These are phyloP conservation scores for Apiotrichum gamsii DNA, from an alignment of 1,284 basidiomycete species.

Conservation along the genomic window DNA sequence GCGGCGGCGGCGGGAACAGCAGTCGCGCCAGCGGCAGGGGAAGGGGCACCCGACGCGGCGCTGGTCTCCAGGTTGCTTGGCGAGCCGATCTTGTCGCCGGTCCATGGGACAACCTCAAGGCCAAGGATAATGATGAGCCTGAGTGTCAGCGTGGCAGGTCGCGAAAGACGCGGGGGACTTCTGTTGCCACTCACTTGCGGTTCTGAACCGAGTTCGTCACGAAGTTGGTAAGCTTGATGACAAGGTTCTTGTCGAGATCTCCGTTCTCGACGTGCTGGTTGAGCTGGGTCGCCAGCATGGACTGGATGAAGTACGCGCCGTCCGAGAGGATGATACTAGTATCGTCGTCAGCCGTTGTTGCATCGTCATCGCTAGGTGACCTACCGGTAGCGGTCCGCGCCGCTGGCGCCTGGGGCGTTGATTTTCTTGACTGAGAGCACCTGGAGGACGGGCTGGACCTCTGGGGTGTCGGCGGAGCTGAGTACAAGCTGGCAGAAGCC, in stretches of 20 bases:
- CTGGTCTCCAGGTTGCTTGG: conserved; percentile 53
- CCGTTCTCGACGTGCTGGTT: conserved; percentile 69
- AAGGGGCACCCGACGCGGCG: conserved; percentile 27
- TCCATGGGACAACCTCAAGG: conserved; percentile 56
- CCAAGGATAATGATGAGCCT: conserved; percentile 82
- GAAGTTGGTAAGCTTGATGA: conserved; percentile 69
- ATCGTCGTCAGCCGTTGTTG: no score
- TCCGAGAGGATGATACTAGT: conserved; percentile 56
- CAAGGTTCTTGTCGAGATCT: conserved; percentile 63
- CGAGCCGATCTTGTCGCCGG: conserved; percentile 65
- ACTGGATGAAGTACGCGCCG: conserved; percentile 74
- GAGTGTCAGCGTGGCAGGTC: conserved; percentile 1
- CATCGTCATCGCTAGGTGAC: no score
- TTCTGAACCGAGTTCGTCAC: conserved; percentile 79
- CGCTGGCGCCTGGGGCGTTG: conserved; percentile 27
- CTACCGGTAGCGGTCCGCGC: conserved; percentile 45
- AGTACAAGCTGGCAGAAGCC: conserved; percentile 37
- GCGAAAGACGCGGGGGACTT: not conserved
- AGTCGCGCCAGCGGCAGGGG: conserved; percentile 22
- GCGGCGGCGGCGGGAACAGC: conserved; percentile 22
- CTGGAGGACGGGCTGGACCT: conserved; percentile 63
- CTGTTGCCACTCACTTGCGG: conserved; percentile 65
- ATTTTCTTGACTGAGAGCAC: conserved; percentile 77
- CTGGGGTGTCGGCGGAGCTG: conserved; percentile 26
- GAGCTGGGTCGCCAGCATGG: conserved; percentile 91